phyloP scores from a whole-genome alignment of 805 yeast species.

The Sungouiozyma ichnusensis region DNA sequence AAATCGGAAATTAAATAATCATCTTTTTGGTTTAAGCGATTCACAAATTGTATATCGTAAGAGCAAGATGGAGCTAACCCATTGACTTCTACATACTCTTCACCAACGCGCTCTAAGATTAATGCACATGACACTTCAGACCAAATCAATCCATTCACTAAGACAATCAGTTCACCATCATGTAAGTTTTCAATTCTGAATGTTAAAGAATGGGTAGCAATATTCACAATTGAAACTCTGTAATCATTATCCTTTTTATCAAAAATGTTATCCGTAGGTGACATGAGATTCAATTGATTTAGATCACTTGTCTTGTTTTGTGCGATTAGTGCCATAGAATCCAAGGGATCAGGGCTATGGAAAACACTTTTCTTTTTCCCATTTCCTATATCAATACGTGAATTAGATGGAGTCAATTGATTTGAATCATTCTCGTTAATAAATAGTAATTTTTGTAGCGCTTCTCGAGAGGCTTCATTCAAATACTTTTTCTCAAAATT shows the following conservation, averaged over 20 bases:
- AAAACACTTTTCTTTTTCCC: slow-evolving; percentile 18
- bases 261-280: slow-evolving; percentile 19
- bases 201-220: slow-evolving; percentile 42
- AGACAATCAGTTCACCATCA: slow-evolving; percentile 34
- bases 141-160: slow-evolving; percentile 63
- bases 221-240: slow-evolving; percentile 36
- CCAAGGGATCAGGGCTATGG: slow-evolving; percentile 22
- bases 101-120: slow-evolving; percentile 30
- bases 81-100: slow-evolving; percentile 46
- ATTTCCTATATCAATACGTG: slow-evolving; percentile 8
- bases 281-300: slow-evolving; percentile 20
- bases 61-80: slow-evolving; percentile 58
- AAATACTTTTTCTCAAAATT: slow-evolving; percentile 35
- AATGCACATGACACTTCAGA: slow-evolving; percentile 47
- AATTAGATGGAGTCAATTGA: slow-evolving; percentile 13
- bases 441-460: background rate
- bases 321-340: slow-evolving; percentile 30
- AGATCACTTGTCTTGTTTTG: slow-evolving; percentile 24
- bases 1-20: slow-evolving; percentile 32
- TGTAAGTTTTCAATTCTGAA: slow-evolving; percentile 39
- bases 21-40: slow-evolving; percentile 25
- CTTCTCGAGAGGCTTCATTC: slow-evolving; percentile 26
- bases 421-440: background rate
- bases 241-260: slow-evolving; percentile 26
- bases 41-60: slow-evolving; percentile 43